Evolutionary conservation across 306 rosid genomes (phyloP).

Genomic region (Malus sieversii): DNA sequence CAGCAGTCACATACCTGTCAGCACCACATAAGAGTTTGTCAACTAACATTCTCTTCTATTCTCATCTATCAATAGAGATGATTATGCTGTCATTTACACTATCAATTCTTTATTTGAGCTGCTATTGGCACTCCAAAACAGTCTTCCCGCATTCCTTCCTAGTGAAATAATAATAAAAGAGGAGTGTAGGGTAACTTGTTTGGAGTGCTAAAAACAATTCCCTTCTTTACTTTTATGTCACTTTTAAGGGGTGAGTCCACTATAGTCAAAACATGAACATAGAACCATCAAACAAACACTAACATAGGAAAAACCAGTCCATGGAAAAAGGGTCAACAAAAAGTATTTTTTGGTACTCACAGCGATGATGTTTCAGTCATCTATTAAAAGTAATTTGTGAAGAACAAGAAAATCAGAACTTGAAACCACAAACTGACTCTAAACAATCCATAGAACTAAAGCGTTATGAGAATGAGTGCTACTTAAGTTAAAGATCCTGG

Average conservation of each 20-base stretch:
- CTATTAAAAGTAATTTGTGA: neutral
- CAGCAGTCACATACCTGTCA: conserved; percentile 72
- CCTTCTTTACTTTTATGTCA: neutral
- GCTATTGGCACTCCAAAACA: too few species aligned
- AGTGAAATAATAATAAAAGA: too few species aligned
- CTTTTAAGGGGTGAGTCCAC: neutral
- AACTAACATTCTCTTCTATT: neutral
- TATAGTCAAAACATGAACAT: too few species aligned
- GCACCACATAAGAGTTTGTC: neutral
- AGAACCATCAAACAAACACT: neutral
- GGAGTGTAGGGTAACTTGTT: too few species aligned
- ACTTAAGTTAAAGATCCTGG: neutral
- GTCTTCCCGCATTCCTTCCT: neutral
- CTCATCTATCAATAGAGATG: neutral
- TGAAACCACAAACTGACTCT: neutral
- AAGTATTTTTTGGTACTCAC: neutral
- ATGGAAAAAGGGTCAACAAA: neutral
- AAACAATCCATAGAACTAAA: neutral
- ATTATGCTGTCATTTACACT: neutral
- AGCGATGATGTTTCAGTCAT: neutral
- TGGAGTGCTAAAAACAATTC: too few species aligned
- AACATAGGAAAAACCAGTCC: too few species aligned
- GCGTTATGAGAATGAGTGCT: neutral
- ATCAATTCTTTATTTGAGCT: too few species aligned
- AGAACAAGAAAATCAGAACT: neutral